Evolutionary conservation across 805 yeast species (phyloP).

Genomic region (Saccharomycopsis fermentans): DNA sequence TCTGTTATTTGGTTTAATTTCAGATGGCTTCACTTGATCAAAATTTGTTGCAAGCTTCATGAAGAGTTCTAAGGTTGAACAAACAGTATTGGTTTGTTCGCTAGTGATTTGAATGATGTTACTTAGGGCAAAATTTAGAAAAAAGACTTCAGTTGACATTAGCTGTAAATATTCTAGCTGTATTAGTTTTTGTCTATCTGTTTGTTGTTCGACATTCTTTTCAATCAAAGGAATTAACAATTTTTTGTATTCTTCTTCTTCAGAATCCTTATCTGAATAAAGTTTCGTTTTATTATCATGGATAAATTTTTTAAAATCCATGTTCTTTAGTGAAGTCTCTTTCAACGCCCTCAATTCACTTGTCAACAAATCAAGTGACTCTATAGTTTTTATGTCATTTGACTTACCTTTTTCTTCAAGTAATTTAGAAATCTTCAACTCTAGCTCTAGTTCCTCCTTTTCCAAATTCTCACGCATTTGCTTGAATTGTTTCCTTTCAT

Average conservation of each 20-base stretch:
- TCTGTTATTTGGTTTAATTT: slow-evolving; percentile 22
- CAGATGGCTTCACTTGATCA: background rate
- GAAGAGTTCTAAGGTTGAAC: background rate
- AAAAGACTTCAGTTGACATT: slow-evolving; percentile 67
- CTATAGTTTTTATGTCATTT: slow-evolving; percentile 22
- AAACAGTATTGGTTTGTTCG: slow-evolving; percentile 1
- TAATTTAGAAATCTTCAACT: slow-evolving; percentile 19
- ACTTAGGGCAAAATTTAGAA: slow-evolving; percentile 49
- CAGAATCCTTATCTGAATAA: slow-evolving; percentile 20
- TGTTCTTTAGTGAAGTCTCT: background rate
- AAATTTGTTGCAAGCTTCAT: background rate
- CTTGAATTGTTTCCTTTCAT: slow-evolving; percentile 65
- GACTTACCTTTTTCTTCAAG: slow-evolving; percentile 16
- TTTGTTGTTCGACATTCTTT: slow-evolving; percentile 29
- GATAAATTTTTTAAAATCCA: slow-evolving; percentile 1
- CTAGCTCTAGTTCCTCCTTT: slow-evolving; percentile 32
- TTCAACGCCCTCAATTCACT: slow-evolving; percentile 16
- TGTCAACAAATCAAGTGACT: slow-evolving; percentile 21
- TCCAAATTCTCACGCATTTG: slow-evolving; percentile 54
- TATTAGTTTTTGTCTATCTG: slow-evolving; percentile 23
- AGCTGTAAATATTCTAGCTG: slow-evolving; percentile 46
- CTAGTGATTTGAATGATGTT: slow-evolving; percentile 30
- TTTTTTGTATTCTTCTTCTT: slow-evolving; percentile 21
- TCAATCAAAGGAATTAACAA: slow-evolving; percentile 23
- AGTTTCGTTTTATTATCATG: slow-evolving; percentile 2